Percentiles rank a stretch among this genome's conserved stretches.
phyloP scores from a whole-genome alignment of 75 land plant genomes.

The Cunninghamia lanceolata region DNA sequence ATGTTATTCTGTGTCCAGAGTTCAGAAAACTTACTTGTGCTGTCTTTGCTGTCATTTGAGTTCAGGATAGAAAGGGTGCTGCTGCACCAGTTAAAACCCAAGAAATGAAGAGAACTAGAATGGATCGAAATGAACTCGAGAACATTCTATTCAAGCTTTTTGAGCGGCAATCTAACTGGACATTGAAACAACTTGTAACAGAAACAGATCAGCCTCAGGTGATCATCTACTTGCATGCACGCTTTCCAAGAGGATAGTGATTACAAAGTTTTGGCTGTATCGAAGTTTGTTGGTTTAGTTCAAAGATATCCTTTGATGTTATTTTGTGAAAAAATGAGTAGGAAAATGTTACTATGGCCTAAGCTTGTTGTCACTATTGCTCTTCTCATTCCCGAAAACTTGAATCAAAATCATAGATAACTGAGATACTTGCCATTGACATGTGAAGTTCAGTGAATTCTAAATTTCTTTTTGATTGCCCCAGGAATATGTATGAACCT shows the following conservation, averaged over 20 bases:
- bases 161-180: conserved; percentile 92
- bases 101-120: conserved; percentile 85
- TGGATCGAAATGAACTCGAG: conserved; percentile 84
- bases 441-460: too few species aligned
- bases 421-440: background rate
- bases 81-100: conserved; percentile 50
- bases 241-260: background rate
- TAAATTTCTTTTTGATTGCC: too few species aligned
- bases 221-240: conserved; percentile 8
- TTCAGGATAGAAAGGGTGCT: conserved; percentile 72
- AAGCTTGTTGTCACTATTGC: background rate
- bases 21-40: background rate
- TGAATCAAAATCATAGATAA: too few species aligned
- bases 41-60: background rate
- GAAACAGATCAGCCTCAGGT: conserved; percentile 98
- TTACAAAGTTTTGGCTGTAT: background rate
- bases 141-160: conserved; percentile 89
- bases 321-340: background rate
- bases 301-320: background rate
- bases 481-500: too few species aligned
- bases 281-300: background rate
- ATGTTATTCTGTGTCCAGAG: background rate
- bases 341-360: background rate
- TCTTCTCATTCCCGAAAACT: too few species aligned
- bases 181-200: conserved; percentile 89